Percentiles rank a stretch among this genome's conserved stretches.
Conservation (phyloP, 1,284 basidiomycete genomes). For the Polyporus tsugae region DNA sequence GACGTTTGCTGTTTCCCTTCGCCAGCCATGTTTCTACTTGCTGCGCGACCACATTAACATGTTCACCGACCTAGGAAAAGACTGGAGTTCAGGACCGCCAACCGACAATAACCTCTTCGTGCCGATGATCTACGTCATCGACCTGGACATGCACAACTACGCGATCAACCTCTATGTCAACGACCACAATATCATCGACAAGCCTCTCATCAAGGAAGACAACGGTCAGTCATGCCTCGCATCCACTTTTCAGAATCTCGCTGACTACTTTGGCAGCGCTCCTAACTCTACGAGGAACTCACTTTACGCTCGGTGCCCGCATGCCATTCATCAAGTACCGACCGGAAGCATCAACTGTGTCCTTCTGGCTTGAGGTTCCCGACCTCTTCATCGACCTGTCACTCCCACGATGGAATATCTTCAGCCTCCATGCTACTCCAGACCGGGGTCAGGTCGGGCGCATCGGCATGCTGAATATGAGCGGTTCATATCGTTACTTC, state of each 20-base stretch:
- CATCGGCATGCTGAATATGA: conserved; percentile 63
- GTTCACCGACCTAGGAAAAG: conserved; percentile 87
- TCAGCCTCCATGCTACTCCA: conserved; percentile 71
- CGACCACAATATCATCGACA: conserved; percentile 95
- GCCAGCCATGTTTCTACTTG: conserved; percentile 77
- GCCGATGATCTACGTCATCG: conserved; percentile 80
- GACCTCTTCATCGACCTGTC: conserved; percentile 67
- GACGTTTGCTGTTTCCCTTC: conserved; percentile 75
- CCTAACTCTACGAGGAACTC: conserved; percentile 69
- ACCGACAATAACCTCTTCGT: conserved; percentile 84
- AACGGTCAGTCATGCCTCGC: conserved; percentile 66
- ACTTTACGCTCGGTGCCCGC: conserved; percentile 57
- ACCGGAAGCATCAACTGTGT: conserved; percentile 72
- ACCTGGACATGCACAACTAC: conserved; percentile 79
- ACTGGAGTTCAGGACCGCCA: conserved; percentile 87
- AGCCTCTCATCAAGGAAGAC: conserved; percentile 77
- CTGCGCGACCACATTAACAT: conserved; percentile 93
- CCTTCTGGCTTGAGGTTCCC: conserved; percentile 72
- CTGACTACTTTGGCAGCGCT: conserved; percentile 60
- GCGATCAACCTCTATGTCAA: conserved; percentile 87
- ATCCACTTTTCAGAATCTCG: neutral
- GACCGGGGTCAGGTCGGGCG: conserved; percentile 68
- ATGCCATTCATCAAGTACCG: conserved; percentile 80
- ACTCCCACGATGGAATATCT: conserved; percentile 90
- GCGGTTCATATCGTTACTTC: conserved; percentile 81